Percentiles rank a stretch among this genome's conserved stretches.
phyloP scores from a whole-genome alignment of 176 grass and related monocot species.

The Lolium perenne region DNA sequence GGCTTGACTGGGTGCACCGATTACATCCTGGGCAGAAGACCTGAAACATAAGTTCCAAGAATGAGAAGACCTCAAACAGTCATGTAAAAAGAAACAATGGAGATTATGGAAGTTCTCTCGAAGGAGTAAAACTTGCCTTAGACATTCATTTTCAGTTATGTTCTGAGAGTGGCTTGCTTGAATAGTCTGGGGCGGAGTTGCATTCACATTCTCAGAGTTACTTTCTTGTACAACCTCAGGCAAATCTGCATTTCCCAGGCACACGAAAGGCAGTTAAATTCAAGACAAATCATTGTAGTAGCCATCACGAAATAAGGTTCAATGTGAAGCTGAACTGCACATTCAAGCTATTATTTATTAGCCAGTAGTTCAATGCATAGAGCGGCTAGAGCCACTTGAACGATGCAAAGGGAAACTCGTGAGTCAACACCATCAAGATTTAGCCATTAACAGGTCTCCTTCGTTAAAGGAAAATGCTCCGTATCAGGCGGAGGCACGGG shows the following conservation, averaged over 20 bases:
- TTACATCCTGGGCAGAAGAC: neutral
- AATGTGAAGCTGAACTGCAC: neutral
- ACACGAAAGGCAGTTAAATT: neutral
- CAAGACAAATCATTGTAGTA: neutral
- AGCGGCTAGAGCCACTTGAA: neutral
- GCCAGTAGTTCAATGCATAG: neutral
- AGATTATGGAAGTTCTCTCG: neutral
- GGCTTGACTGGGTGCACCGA: neutral
- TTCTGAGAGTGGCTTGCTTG: neutral
- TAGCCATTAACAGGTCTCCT: neutral
- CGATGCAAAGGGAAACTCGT: neutral
- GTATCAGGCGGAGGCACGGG: too few species aligned
- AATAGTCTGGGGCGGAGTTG: neutral
- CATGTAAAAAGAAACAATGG: neutral
- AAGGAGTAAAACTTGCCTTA: neutral
- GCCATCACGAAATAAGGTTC: neutral
- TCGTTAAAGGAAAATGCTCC: too few species aligned
- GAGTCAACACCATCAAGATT: neutral
- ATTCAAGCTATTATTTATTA: neutral
- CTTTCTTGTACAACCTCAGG: neutral
- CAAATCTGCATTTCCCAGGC: neutral
- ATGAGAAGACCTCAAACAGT: neutral
- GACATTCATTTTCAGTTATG: neutral
- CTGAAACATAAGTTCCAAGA: neutral
- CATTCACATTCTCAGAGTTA: neutral